These are phyloP conservation scores for Hypoxylon sp. DNA, from an alignment of 2,329 filamentous ascomycete species.

Conservation along the genomic window DNA sequence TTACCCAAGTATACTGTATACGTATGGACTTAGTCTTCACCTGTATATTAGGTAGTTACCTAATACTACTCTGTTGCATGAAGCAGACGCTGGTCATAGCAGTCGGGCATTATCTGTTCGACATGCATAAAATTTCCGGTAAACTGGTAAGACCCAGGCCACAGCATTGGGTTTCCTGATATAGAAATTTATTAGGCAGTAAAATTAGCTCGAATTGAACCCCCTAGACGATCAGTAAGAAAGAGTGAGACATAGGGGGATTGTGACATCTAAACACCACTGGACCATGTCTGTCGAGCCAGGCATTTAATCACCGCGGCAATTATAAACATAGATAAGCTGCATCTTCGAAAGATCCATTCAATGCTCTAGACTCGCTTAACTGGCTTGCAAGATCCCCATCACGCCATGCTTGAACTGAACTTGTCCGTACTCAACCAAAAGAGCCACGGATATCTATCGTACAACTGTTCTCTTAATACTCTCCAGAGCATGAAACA, in stretches of 20 bases:
- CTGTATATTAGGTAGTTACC: neutral
- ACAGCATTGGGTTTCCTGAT: neutral
- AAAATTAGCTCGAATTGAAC: neutral
- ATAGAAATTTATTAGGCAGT: neutral
- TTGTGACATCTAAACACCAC: neutral
- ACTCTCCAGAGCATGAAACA: neutral
- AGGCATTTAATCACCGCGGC: neutral
- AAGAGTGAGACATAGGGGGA: neutral
- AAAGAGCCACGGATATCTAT: neutral
- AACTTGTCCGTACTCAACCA: conserved; percentile 1
- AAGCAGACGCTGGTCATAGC: conserved; percentile 5
- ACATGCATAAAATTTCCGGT: conserved; percentile 25
- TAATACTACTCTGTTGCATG: conserved; percentile 14
- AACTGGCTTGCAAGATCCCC: conserved; percentile 25
- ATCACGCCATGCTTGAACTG: conserved; percentile 4
- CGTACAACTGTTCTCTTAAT: conserved; percentile 4
- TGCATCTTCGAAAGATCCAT: conserved; percentile 16
- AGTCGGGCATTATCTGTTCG: conserved; percentile 32
- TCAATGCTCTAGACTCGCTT: conserved; percentile 18
- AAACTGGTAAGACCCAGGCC: neutral
- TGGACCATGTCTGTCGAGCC: neutral
- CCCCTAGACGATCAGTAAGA: neutral
- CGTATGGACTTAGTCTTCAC: neutral
- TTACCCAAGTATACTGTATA: neutral
- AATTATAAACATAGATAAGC: conserved; percentile 2